These are phyloP conservation scores for Pseudonitzschia multiseries DNA, from an alignment of 108 stramenopile genomes.

Conservation along the genomic window DNA sequence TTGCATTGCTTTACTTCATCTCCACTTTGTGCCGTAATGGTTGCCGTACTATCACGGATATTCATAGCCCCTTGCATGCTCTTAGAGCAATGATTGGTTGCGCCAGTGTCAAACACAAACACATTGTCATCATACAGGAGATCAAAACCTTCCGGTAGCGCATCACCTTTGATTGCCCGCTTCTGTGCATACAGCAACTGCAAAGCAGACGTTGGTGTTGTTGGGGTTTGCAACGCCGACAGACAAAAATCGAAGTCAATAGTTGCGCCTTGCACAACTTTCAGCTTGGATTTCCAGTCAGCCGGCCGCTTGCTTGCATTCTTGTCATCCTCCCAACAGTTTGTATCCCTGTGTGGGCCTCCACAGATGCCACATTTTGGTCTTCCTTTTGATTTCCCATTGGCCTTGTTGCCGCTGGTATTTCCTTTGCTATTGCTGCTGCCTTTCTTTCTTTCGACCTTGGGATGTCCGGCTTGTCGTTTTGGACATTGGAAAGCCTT, in stretches of 20 bases:
- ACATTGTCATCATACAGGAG: conserved; percentile 1
- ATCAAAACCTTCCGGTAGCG: not conserved
- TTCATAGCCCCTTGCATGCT: not conserved
- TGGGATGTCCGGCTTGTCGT: no score
- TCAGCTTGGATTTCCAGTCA: not conserved
- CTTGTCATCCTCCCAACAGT: not conserved
- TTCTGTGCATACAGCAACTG: not conserved
- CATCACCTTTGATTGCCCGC: not conserved
- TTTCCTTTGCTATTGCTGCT: no score
- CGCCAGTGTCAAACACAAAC: not conserved
- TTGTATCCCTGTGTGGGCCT: not conserved
- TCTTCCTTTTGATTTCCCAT: not conserved
- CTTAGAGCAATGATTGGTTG: not conserved
- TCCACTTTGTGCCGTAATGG: not conserved
- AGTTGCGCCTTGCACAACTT: not conserved
- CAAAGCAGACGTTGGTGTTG: not conserved
- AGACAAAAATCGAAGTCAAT: not conserved
- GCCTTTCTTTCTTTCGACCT: no score
- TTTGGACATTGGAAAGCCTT: no score
- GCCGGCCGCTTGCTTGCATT: not conserved
- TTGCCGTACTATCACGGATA: not conserved
- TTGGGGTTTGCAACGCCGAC: not conserved
- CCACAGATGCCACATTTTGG: not conserved
- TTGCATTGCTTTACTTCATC: not conserved
- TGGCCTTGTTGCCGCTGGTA: no score